Base-by-base conservation (phyloP, 2,329 filamentous ascomycete species). In the Fusarium nanum region DNA sequence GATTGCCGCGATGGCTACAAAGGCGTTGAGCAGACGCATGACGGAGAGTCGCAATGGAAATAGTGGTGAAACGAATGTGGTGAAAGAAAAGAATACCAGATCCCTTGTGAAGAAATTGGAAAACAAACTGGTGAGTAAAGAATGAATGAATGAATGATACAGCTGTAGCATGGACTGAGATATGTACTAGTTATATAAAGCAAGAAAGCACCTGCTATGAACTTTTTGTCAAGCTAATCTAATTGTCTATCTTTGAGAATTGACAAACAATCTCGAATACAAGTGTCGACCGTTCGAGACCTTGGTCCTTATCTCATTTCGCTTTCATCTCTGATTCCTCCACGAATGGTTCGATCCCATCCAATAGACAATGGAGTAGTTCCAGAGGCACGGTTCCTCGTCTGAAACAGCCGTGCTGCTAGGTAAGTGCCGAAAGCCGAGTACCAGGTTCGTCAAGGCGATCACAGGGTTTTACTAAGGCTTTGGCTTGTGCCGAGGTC, bases 1-100 rank as follows among this genome's bases (percentile, higher is more conserved):
- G 18, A 72, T 42, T 30, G 68, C 56, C 44, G 68, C 57, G 22
- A 71, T 40, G 53, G 68, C 68, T 20, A 72, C 49, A 45, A 71
- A 56, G 18, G 68, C 56, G 32, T 70, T 70, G 57, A 71, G 67
- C 14, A 71, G 50, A 54, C 34, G 34, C 34, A 37, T 37, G 18
- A 6, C 34, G 34, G 10, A 12, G 34, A n/a, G 0, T 4, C 18
- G 18, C 10, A 10, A 37, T n/a, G 10, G 0, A 37, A 37, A n/a
- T 7, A 37, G 10, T 37, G 18, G 2, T 1, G 6, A 11, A 37
- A 37, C 6, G 34, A 37, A 12, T 37, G 18, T 37, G 34, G 10
- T 37, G 34, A 37, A 37, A 16, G 28, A 37, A 37, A 3, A 12
- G 34, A 37, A 37, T 37, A 4, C 34, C 34, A 37, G 34, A 37